phyloP scores from a whole-genome alignment of 306 rosid genomes.

The Sesbania bispinosa region DNA sequence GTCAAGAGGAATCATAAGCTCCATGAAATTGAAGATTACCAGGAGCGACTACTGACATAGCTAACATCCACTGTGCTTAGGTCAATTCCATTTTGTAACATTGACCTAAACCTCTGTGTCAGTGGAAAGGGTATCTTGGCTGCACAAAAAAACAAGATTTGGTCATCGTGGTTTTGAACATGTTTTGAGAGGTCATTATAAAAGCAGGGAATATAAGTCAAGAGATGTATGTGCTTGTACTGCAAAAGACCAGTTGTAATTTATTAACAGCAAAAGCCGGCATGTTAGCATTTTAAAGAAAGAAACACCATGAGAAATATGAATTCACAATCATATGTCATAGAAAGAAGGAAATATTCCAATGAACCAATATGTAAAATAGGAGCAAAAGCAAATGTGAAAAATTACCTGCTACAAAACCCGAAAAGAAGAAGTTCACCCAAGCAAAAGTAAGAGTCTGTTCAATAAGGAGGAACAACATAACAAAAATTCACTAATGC shows the following conservation, averaged over 20 bases:
- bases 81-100: too few relatives aligned
- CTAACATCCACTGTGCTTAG: conserved; percentile 95
- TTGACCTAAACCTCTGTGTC: conserved; percentile 89
- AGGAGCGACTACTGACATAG: conserved; percentile 95
- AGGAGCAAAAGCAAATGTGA: background rate
- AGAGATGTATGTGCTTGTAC: background rate
- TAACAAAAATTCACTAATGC: background rate
- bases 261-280: background rate
- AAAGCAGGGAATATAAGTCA: background rate
- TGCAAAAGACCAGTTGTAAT: background rate
- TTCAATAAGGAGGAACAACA: conserved; percentile 26
- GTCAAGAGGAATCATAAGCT: too few relatives aligned
- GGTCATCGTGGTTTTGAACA: background rate
- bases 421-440: conserved; percentile 97
- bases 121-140: conserved; percentile 94
- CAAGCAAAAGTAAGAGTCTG: conserved; percentile 96
- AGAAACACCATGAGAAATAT: too few relatives aligned
- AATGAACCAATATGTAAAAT: background rate
- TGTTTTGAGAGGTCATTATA: background rate
- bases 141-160: conserved; percentile 43
- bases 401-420: conserved; percentile 83
- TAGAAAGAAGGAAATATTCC: background rate
- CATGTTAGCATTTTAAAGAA: background rate
- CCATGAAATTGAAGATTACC: conserved; percentile 41
- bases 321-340: too few relatives aligned